Base-by-base conservation (phyloP, 352 stramenopile species). In the Thraustotheca clavata region DNA sequence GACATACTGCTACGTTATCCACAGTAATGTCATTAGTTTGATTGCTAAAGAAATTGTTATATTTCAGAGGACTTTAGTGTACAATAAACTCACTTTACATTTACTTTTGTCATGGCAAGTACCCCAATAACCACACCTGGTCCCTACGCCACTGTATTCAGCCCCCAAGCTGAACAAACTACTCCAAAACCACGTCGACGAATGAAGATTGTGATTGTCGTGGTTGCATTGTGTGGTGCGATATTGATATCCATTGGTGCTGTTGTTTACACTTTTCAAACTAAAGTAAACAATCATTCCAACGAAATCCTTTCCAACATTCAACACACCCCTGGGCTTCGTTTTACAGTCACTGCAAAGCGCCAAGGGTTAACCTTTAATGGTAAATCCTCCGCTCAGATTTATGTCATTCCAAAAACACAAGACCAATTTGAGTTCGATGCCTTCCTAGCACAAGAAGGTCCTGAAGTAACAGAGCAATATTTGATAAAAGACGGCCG, bases 261-360 rank as follows among this genome's bases (percentile, higher is more conserved):
- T 2, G n/a, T 52, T 11, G n/a, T 52, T 7, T 52, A 52, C 7
- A 18, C n/a, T 31, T 52, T 52, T 31, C 43, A 31, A 9, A 52
- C 43, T 33, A 50, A 65, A 16, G 38, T 40, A 2, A 14, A 55
- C 16, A 54, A 18, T 1, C 11, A 63, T 27, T 29, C 57, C 1
- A 20, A 11, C 35, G 24, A 12, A 29, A 65, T 65, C 31, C 3
- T 65, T 29, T 46, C 38, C 36, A 54, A 54, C 38, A 8, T 65
- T 4, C 57, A 65, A 41, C 16, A 35, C 18, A 32, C 57, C 14
- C 20, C 57, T 0, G 57, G 14, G 8, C 11, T 65, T 4, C 14
- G 41, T 9, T n/a, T 65, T n/a, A 65, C 57, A 4, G 6, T 65
- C 38, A 65, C 38, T 12, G 57, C 57, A 5, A 26, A 41, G 27